These are phyloP conservation scores for Phaeolepiota aurea DNA, from an alignment of 768 basidiomycete species.

Conservation along the genomic window DNA sequence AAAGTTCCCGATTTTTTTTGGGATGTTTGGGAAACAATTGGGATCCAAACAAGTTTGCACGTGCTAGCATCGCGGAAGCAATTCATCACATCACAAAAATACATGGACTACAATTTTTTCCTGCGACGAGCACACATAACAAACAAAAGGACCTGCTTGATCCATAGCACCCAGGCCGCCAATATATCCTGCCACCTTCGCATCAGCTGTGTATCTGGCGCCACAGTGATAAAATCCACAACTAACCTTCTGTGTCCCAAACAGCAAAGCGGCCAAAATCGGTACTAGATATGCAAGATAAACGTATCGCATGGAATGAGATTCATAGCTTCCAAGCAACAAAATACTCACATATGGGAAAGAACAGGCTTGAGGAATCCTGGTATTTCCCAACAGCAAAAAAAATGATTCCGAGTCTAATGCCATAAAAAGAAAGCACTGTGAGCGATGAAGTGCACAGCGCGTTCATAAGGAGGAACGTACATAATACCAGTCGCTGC, in stretches of 20 bases:
- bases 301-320: too few relatives aligned
- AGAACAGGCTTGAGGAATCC: neutral
- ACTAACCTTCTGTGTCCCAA: neutral
- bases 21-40: neutral
- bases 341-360: neutral
- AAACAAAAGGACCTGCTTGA: too few relatives aligned
- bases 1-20: constrained; percentile 18
- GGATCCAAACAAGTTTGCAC: neutral
- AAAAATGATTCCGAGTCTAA: neutral
- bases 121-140: too few relatives aligned
- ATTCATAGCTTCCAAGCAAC: neutral
- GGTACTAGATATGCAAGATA: neutral
- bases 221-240: too few relatives aligned
- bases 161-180: too few relatives aligned
- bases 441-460: too few relatives aligned
- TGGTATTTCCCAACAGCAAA: neutral
- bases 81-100: too few relatives aligned
- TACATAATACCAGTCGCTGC: neutral
- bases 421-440: neutral
- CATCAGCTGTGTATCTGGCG: too few relatives aligned
- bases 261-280: neutral
- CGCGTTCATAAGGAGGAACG: neutral
- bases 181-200: too few relatives aligned
- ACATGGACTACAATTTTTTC: too few relatives aligned
- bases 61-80: too few relatives aligned